Evolutionary conservation across 1,139 yeast genomes (phyloP), one percentile per base, ranked within the genome.

Genomic region (Eremothecium coryli): DNA sequence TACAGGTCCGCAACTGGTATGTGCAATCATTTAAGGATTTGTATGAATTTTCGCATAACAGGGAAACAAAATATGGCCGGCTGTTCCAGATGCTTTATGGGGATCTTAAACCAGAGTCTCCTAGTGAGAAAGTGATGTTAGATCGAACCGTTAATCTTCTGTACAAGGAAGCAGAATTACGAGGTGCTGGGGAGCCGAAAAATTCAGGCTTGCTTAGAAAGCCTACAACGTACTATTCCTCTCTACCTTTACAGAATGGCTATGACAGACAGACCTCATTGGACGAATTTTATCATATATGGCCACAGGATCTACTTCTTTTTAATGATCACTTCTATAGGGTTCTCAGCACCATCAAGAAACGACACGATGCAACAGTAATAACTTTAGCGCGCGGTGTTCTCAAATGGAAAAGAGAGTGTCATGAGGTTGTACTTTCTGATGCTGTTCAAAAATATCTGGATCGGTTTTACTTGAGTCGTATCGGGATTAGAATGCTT

Each of bases 331-430:
- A 56, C 15, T 88, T 84, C 10, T 75, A 76, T 35, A 77, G 77
- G 35, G 66, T 84, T 0, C 64, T 85, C 39, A 70, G 74, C 34
- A 73, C 70, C 44, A 85, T 85, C 56, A 85, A 85, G 53, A 73
- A 72, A 48, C 67, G 95, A 35, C 95, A 86, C 54, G 95, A 86
- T 60, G 93, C 95, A 2, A 88, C 94, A 0, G 95, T 86, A 9
- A 82, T 93, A 8, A 85, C 95, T 0, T 80, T 86, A 58, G 95
- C 95, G 1, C 88, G 82, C 49, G 95, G 95, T 13, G 93, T 85
- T 7, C 77, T 80, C 50, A 93, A 82, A 59, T 86, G 95, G 95
- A 85, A 85, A 53, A 54, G 59, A 15, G 43, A 57, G 49, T 40
- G 71, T 66, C 45, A 70, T 69, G 48, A 64, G 64, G 46, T 66